Base-by-base conservation (phyloP, 225 moss, liverwort and hornwort genomes). In the Pseudoscleropodium purum region DNA sequence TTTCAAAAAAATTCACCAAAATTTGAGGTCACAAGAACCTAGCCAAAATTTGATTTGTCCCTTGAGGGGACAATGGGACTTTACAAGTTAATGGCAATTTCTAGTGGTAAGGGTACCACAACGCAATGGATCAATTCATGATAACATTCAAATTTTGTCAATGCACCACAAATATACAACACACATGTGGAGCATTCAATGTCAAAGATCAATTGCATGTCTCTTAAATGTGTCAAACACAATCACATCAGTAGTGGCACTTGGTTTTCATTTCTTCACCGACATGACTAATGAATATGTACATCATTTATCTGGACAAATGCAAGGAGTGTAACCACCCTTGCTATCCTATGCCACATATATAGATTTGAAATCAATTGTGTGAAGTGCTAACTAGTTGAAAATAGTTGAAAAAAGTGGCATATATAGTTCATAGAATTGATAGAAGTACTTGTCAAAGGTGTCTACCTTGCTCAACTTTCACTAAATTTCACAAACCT, bases 161-260 rank as follows among this genome's bases (percentile, higher is more conserved):
- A 0, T 24, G 37, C 23, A 69, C 13, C 7, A 13, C 8, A 7
- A 70, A 14, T 70, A 13, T 14, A 25, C 23, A 37, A 25, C 2
- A 14, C 14, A 39, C 3, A 39, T 11, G 13, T 0, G 0, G 2
- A 5, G 24, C 0, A 0, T 47, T 70, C 0, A 2, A 39, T 24
- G 20, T 39, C 1, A 0, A 1, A 24, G 2, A 39, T 25, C 7
- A 70, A 14, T 39, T 39, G 39, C 4, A 0, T 13, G 39, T 2
- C 12, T 68, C 0, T 15, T 5, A 70, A 0, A 39, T 1, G 1
- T 26, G 8, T 25, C 41, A 39, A 41, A 70, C 15, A 0, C 2
- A 1, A 3, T 25, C 0, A 3, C 26, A 70, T 15, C 8, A 41
- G 8, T 25, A 3, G 24, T n/a, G 12, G 3, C 39, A 39, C 18